Conservation (phyloP, 768 basidiomycete genomes). For the Candolleomyces efflorescens region DNA sequence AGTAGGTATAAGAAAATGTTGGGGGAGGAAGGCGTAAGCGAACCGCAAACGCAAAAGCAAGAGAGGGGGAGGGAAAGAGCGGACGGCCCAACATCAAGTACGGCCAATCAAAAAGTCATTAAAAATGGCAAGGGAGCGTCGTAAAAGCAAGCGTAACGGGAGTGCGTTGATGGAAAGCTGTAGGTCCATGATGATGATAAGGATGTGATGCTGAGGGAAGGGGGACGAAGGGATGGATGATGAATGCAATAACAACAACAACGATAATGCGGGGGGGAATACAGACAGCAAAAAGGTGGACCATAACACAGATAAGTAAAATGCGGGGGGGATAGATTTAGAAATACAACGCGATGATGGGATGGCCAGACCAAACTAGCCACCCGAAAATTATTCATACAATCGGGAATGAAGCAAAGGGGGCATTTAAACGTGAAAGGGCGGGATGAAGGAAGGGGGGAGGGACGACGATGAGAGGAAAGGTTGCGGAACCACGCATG, state of each 20-base stretch:
- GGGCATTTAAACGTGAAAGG: neutral
- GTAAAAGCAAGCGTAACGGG: too few relatives aligned
- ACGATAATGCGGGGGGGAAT: too few relatives aligned
- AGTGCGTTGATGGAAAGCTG: too few relatives aligned
- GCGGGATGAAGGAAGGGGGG: neutral
- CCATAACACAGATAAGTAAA: neutral
- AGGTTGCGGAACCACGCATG: neutral
- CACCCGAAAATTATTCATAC: conserved; percentile 6
- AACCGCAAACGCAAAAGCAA: too few relatives aligned
- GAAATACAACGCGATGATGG: conserved; percentile 1
- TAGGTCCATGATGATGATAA: neutral
- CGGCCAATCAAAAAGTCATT: too few relatives aligned
- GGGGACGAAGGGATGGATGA: neutral
- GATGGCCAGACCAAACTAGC: neutral
- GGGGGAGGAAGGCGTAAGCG: neutral
- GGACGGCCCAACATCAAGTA: too few relatives aligned
- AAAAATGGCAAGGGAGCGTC: too few relatives aligned
- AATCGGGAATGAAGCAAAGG: neutral
- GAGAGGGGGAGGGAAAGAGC: too few relatives aligned
- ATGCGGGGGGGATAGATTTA: neutral
- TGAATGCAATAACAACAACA: neutral
- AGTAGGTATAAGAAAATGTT: neutral
- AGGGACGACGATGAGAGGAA: neutral
- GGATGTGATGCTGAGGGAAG: too few relatives aligned
- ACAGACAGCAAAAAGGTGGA: neutral